Evolutionary conservation across 2,329 filamentous ascomycete species (phyloP).

Genomic region (Colletotrichum sp.): DNA sequence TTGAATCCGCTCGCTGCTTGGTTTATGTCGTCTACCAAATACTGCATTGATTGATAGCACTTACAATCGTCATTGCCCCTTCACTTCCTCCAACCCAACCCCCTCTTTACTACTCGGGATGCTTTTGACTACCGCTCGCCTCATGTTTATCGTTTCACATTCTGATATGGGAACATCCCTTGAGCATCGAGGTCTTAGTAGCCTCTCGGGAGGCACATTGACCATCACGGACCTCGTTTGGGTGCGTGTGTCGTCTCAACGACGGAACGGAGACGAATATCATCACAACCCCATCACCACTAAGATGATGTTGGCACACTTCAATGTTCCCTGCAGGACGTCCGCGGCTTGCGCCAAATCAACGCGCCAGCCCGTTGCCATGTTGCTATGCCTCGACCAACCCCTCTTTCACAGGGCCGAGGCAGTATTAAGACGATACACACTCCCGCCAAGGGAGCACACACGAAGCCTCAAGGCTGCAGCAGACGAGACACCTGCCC

Average conservation of each 20-base stretch:
- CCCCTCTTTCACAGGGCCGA: neutral
- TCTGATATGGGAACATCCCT: neutral
- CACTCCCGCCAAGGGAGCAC: neutral
- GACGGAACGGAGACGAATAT: neutral
- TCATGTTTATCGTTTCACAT: slow-evolving; percentile 2
- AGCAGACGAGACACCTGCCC: slow-evolving; percentile 6
- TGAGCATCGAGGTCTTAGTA: neutral
- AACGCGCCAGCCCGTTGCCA: neutral
- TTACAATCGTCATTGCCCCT: neutral
- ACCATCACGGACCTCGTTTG: neutral
- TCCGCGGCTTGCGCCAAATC: neutral
- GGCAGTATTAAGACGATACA: neutral
- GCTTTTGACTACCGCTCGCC: neutral
- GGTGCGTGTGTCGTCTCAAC: slow-evolving; percentile 8
- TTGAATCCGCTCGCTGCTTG: neutral
- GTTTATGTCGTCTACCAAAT: neutral
- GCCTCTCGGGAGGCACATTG: neutral
- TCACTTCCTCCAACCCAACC: neutral
- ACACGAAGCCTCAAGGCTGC: slow-evolving; percentile 9
- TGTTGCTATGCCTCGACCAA: neutral
- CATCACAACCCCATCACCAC: neutral
- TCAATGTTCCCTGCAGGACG: neutral
- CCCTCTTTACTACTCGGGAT: neutral
- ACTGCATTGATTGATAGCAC: neutral
- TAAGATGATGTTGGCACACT: neutral